A percentile compares a stretch with the other conserved stretches of the same genome.
Evolutionary conservation across 2,329 filamentous ascomycete species (phyloP).

Genomic region (Botrytis medusae): DNA sequence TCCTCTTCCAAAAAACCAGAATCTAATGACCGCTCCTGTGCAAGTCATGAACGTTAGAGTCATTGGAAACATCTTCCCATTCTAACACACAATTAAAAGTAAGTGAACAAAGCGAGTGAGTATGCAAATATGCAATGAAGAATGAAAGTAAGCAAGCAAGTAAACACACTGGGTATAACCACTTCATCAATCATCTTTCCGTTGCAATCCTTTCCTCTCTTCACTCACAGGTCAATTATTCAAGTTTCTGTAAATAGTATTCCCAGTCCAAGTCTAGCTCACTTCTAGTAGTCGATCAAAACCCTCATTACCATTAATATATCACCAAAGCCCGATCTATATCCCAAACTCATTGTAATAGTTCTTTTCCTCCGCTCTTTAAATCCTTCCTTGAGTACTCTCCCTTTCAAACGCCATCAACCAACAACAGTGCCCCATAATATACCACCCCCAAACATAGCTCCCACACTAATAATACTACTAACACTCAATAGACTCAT

Average conservation of each 20-base stretch:
- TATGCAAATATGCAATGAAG: background rate
- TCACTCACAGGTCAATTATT: background rate
- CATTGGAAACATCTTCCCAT: background rate
- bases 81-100: background rate
- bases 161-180: background rate
- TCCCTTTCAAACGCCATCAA: background rate
- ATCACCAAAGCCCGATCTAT: background rate
- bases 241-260: background rate
- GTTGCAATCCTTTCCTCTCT: background rate
- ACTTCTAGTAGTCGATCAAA: background rate
- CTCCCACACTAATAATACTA: conserved; percentile 60
- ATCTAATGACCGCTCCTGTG: background rate
- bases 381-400: no score
- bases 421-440: conserved; percentile 19
- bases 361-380: no score
- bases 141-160: background rate
- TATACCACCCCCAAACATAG: conserved; percentile 57
- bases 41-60: background rate
- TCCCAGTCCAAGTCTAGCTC: background rate
- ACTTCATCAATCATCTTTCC: background rate
- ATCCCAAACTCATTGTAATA: background rate
- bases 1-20: background rate
- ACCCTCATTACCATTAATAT: background rate
- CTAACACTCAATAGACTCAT: conserved; percentile 61
- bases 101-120: background rate